Base-by-base conservation (phyloP, 2,329 filamentous ascomycete genomes). In the Coniochaeta sp. region DNA sequence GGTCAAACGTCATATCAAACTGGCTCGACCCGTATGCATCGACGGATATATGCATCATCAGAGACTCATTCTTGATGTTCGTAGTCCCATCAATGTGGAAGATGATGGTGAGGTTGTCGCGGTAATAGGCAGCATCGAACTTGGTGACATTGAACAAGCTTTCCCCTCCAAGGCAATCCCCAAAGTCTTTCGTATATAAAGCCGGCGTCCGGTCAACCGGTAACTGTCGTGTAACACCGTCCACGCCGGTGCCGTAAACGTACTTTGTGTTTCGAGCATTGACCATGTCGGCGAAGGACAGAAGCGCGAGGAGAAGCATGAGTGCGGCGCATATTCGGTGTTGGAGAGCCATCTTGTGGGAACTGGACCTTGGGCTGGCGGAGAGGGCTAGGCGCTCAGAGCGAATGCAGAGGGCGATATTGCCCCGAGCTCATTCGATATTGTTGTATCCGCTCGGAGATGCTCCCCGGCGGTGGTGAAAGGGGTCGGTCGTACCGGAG, bases 61-160 rank as follows among this genome's bases (percentile, higher is more conserved):
- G 64, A 42, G 76, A 79, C 62, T 91, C 85, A 57, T 85, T 81
- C 22, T 73, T 71, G 51, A 91, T 72, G 53, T 77, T 83, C 22
- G 83, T 86, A 48, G 77, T 78, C 27, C 87, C 88, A 50, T 82
- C 78, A 50, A 91, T 65, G 61, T 91, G 84, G 62, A 91, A 90
- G 4, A 86, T 68, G n/a, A 91, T 80, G 0, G 87, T 91, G 72
- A 86, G 84, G 65, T 91, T 90, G 69, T 91, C 86, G 58, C 79
- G 78, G 69, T 91, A 91, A 65, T 89, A 88, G 6, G 85, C 85
- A 13, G 84, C 85, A 68, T 90, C 86, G 66, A 91, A 91, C 48
- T 81, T 82, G 53, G 85, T 89, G 57, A 91, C 76, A 60, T 88
- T 86, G 69, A 92, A 78, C 55, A 82, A 69, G 58, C 84, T 87